A percentile compares a stretch with the other conserved stretches of the same genome.
Conservation (phyloP, 257 asterid genomes). For the Solanum sejunctum region DNA sequence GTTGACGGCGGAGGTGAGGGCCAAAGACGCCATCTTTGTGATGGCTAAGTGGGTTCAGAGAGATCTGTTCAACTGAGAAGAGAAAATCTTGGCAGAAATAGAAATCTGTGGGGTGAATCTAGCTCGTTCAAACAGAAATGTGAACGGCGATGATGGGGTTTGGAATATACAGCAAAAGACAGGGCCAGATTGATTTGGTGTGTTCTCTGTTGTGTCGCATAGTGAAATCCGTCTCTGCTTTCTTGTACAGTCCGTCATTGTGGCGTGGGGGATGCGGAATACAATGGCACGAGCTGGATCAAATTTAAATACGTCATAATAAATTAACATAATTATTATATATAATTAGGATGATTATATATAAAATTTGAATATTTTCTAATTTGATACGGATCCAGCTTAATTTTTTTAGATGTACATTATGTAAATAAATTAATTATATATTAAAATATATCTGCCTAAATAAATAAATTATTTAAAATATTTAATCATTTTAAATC, state of each 20-base stretch:
- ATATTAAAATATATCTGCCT: too few relatives aligned
- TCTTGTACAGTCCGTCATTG: constrained; percentile 3
- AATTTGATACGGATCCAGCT: too few relatives aligned
- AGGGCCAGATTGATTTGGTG: constrained; percentile 2
- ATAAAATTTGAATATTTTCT: too few relatives aligned
- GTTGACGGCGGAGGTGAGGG: constrained; percentile 41
- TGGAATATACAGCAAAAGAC: constrained; percentile 12
- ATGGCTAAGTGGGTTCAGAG: background rate
- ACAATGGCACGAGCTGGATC: accelerated
- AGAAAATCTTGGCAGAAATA: background rate
- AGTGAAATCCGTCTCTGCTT: constrained; percentile 12
- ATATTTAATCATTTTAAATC: too few relatives aligned
- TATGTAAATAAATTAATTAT: too few relatives aligned
- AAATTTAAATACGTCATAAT: too few relatives aligned
- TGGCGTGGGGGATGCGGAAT: too few relatives aligned
- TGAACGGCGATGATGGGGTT: background rate
- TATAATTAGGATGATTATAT: too few relatives aligned
- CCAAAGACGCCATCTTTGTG: constrained; percentile 41
- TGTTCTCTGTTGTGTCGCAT: background rate
- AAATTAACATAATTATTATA: too few relatives aligned
- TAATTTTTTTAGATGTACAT: too few relatives aligned
- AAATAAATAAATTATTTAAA: too few relatives aligned
- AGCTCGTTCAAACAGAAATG: background rate
- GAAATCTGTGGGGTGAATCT: background rate
- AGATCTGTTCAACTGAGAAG: background rate